Evolutionary conservation across 495 filamentous ascomycete species (phyloP), one percentile per base, ranked within the genome.

Genomic region (Aspergillus funiculosus): DNA sequence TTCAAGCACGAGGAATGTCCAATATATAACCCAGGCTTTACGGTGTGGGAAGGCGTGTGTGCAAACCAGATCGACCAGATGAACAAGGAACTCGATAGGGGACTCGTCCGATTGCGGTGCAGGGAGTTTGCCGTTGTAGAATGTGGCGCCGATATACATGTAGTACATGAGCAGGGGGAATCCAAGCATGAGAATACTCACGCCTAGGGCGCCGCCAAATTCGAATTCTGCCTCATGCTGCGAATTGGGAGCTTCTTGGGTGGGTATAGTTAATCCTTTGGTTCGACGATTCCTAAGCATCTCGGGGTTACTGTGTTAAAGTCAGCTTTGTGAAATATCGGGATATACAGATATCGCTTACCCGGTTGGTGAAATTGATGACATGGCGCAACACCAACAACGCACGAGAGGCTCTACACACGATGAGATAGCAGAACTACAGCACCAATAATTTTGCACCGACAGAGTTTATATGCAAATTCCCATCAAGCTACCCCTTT

Each of bases 101-200:
- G 69, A 74, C 66, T 95, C 73, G 18, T 72, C 79, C 6, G 64
- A 30, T 13, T 67, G 63, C 9, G 81, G 88, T 24, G 69, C 58
- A 9, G 91, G 92, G 11, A 91, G 67, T 45, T 83, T 76, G 31
- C 88, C 89, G 61, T 86, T 72, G 64, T 95, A 97, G 66, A 88
- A 87, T 6, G 81, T 88, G 6, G 89, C 85, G 17, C 91, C 91
- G 58, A 94, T 82, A 86, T 87, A 97, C 87, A 96, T 90, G 69
- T 95, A 96, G 73, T 83, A 97, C 91, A 97, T 97, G 35, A 96
- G 68, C 18, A 82, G 21, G 11, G 91, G 91, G 64, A 95, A 97
- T 37, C 80, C 83, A 43, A 88, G 66, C 87, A 97, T 97, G 71
- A 94, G 79, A 30, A 74, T 68, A 17, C 61, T 60, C 18, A 85